phyloP scores from a whole-genome alignment of 768 basidiomycete genomes.

The Suillus luteus region DNA sequence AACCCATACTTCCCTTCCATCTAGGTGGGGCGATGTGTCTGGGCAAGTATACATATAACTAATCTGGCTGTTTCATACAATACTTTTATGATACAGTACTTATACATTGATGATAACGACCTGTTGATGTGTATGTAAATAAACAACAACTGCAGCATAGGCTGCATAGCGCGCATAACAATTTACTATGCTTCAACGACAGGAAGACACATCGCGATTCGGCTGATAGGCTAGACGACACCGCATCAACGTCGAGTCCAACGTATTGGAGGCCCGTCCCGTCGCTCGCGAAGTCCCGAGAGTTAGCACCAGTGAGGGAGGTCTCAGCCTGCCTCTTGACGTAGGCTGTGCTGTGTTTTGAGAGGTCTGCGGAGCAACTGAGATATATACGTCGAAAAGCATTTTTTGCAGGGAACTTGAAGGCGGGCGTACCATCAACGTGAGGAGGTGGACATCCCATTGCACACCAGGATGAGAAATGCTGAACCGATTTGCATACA shows the following conservation, averaged over 20 bases:
- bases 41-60: neutral
- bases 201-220: constrained; percentile 48
- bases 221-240: constrained; percentile 35
- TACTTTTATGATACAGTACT: neutral
- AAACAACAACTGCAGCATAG: neutral
- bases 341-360: constrained; percentile 54
- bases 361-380: constrained; percentile 66
- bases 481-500: constrained; percentile 74
- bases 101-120: neutral
- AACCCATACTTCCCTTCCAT: constrained; percentile 2
- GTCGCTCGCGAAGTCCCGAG: constrained; percentile 69
- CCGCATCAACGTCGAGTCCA: constrained; percentile 45
- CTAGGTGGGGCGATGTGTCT: neutral
- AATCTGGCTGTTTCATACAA: neutral
- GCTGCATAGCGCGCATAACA: neutral
- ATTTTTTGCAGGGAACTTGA: neutral
- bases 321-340: constrained; percentile 60
- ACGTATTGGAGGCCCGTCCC: constrained; percentile 41
- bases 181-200: constrained; percentile 12
- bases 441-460: constrained; percentile 61
- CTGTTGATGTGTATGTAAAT: neutral
- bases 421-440: constrained; percentile 47
- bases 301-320: constrained; percentile 61
- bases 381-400: constrained; percentile 39
- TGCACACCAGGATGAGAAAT: constrained; percentile 65